Conservation (phyloP, 345 rosid genomes). For the Hirschfeldia incana region DNA sequence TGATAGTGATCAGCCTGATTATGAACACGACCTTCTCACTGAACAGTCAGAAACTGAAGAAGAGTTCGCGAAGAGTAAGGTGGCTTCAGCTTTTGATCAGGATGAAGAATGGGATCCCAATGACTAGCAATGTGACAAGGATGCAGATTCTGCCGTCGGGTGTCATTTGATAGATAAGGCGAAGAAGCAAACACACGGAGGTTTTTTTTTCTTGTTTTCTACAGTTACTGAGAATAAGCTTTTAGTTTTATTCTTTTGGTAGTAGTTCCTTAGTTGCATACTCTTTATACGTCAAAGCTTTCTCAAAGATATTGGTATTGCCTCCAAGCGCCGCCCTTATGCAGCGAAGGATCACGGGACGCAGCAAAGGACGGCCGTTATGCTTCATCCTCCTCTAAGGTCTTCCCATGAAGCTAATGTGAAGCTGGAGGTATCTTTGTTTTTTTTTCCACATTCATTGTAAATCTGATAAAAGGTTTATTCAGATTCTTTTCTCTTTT, state of each 20-base stretch:
- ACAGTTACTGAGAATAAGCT: conserved; percentile 14
- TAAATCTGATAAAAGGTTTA: conserved; percentile 34
- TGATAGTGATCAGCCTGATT: conserved; percentile 56
- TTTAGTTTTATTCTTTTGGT: not conserved
- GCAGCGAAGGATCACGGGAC: conserved; percentile 12
- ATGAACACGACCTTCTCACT: conserved; percentile 48
- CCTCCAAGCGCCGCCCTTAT: conserved; percentile 23
- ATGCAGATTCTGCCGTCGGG: not conserved
- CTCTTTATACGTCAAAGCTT: conserved; percentile 21
- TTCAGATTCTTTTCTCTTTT: conserved; percentile 39
- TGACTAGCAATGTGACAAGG: conserved; percentile 50
- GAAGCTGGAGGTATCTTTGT: conserved; percentile 37
- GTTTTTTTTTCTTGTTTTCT: conserved; percentile 35
- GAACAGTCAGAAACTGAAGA: conserved; percentile 63
- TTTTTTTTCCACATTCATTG: conserved; percentile 33
- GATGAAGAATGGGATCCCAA: conserved; percentile 98
- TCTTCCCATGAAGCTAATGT: conserved; percentile 28
- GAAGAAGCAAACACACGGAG: conserved; percentile 25
- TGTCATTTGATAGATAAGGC: not conserved
- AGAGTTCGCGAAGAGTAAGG: conserved; percentile 43
- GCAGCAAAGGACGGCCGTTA: conserved; percentile 8
- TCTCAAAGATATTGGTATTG: conserved; percentile 33
- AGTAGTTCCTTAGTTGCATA: conserved; percentile 36
- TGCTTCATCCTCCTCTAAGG: conserved; percentile 28
- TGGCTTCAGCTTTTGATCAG: conserved; percentile 54